Conservation (phyloP, 257 asterid species). For the Solanum arcanum region DNA sequence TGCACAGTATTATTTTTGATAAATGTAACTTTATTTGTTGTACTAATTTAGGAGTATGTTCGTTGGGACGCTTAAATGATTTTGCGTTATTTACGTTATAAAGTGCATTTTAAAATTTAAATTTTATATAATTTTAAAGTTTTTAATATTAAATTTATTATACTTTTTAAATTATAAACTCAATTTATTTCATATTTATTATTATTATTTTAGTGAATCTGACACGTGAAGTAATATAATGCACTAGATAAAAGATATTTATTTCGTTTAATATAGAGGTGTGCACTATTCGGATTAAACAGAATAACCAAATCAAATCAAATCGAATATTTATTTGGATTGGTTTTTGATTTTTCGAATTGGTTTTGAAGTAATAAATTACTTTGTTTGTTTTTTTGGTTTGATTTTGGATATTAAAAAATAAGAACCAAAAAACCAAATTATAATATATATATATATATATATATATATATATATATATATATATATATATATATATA, state of each 20-base stretch:
- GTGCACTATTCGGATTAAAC: no score
- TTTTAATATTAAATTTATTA: no score
- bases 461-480: no score
- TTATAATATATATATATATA: no score
- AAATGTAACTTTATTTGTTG: not conserved
- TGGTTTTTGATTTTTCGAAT: no score
- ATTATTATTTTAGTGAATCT: not conserved
- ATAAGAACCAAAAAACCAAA: fast-evolving
- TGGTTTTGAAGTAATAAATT: no score
- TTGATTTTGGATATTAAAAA: no score
- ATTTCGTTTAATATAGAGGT: not conserved
- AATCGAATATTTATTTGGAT: no score
- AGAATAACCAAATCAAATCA: no score
- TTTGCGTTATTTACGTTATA: not conserved
- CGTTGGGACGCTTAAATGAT: not conserved
- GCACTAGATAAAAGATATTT: not conserved
- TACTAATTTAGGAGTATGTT: not conserved
- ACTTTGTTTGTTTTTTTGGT: no score
- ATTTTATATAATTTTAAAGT: not conserved
- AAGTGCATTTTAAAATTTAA: not conserved
- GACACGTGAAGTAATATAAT: not conserved
- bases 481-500: no score
- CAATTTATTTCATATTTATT: not conserved
- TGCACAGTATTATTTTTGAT: not conserved
- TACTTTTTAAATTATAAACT: not conserved